Evolutionary conservation across 2,329 filamentous ascomycete species (phyloP), one percentile per base, ranked within the genome.

Genomic region (Hyphodiscus sp.): DNA sequence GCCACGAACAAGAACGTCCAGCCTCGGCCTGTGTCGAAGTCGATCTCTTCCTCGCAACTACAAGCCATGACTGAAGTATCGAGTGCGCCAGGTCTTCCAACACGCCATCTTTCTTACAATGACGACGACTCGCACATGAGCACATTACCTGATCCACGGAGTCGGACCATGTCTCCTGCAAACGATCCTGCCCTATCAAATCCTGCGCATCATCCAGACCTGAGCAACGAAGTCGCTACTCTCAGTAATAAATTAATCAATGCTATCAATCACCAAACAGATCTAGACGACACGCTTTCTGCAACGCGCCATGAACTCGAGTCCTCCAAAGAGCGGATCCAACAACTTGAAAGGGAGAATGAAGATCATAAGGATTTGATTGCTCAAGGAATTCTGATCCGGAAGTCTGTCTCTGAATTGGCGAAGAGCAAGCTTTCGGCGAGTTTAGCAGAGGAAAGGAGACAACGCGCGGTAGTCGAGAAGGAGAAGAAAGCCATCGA

Each of bases 201-300:
- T 44, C 68, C 71, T 1, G 63, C 65, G 7, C 76, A 74, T 45
- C 78, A 82, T 56, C 78, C 79, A 5, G 81, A 82, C 53, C 71
- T 83, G 20, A 78, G 78, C 59, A 75, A 80, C 54, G 94, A 97
- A 71, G 89, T 99, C 26, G 89, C 92, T 8, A 84, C 89, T 7
- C 76, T 99, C 30, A 97, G 91, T 72, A 92, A 91, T 47, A 99
- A 99, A 71, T 83, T 99, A 58, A 92, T 99, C 63, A 92, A 94
- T 67, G 92, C 94, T 45, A 96, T 99, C 72, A 99, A 99, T 68
- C 87, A 95, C 70, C 91, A 96, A 71, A 96, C 91, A 8, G 85
- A 81, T 20, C 79, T 99, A 45, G 94, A 97, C 70, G 94, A 99
- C 70, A 88, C 83, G 11, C 76, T 99, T 18, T 86, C 89, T 48